These are phyloP conservation scores for Xylariaceae sp. DNA, from an alignment of 2,329 filamentous ascomycete genomes.

Conservation along the genomic window DNA sequence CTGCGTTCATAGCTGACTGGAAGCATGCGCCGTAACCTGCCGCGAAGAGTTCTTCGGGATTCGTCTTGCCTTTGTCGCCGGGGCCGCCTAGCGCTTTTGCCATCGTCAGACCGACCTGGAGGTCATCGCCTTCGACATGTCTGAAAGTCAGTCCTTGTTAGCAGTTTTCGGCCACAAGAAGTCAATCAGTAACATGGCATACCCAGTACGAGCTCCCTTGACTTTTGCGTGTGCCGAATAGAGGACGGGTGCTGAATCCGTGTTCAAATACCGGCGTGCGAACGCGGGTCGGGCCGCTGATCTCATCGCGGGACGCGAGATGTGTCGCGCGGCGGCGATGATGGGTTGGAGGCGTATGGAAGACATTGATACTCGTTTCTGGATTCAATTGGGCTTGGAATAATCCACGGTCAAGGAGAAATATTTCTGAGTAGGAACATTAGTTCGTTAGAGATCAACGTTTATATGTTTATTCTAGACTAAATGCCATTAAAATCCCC, in stretches of 20 bases:
- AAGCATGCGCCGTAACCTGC: slow-evolving; percentile 21
- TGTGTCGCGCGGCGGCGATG: neutral
- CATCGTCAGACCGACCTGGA: slow-evolving; percentile 16
- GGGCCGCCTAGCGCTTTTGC: slow-evolving; percentile 18
- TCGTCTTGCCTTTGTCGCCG: slow-evolving; percentile 20
- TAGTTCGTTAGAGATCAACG: neutral
- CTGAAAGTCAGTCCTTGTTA: neutral
- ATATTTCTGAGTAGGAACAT: neutral
- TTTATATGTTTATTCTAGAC: neutral
- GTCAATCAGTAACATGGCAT: neutral
- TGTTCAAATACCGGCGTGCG: slow-evolving; percentile 12
- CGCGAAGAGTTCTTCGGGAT: slow-evolving; percentile 21
- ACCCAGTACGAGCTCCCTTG: slow-evolving; percentile 20
- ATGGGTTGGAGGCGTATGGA: slow-evolving; percentile 6
- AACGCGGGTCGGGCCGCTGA: neutral
- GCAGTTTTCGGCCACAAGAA: neutral
- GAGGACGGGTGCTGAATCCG: slow-evolving; percentile 18
- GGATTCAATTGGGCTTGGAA: neutral
- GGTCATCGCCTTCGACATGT: slow-evolving; percentile 17
- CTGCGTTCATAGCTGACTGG: slow-evolving; percentile 20
- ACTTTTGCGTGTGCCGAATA: slow-evolving; percentile 19
- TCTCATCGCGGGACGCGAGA: neutral
- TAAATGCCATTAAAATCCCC: neutral
- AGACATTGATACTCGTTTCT: slow-evolving; percentile 7
- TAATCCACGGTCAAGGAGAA: neutral